These are phyloP conservation scores for Arabis hirsuta DNA, from an alignment of 345 rosid genomes.

Conservation along the genomic window DNA sequence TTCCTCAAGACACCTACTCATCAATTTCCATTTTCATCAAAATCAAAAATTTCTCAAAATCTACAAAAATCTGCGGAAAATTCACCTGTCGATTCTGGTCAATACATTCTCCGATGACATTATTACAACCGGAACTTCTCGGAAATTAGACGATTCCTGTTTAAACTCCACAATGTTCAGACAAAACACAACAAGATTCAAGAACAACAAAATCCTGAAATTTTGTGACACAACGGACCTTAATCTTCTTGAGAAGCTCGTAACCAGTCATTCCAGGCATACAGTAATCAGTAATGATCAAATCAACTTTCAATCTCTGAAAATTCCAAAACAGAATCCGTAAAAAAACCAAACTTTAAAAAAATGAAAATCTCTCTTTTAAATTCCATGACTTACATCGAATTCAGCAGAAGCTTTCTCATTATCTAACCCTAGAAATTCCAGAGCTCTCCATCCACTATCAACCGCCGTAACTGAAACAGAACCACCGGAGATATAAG, in stretches of 20 bases:
- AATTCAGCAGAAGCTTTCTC: slow-evolving; percentile 52
- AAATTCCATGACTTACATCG: slow-evolving; percentile 48
- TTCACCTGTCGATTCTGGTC: slow-evolving; percentile 79
- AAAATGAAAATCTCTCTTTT: not conserved
- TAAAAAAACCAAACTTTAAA: not conserved
- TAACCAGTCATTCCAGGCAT: slow-evolving; percentile 99
- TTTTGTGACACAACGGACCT: slow-evolving; percentile 56
- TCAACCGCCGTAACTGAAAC: slow-evolving; percentile 88
- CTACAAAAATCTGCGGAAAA: not conserved
- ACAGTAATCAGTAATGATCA: slow-evolving; percentile 93
- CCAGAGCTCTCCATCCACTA: slow-evolving; percentile 84
- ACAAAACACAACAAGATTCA: not conserved
- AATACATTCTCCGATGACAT: slow-evolving; percentile 94
- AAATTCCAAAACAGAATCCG: not conserved
- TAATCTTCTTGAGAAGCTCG: slow-evolving; percentile 90
- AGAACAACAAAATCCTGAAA: no score
- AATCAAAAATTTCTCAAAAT: not conserved
- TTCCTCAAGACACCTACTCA: slow-evolving; percentile 82
- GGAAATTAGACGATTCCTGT: slow-evolving; percentile 78
- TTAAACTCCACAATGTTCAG: slow-evolving; percentile 18
- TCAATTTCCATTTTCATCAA: not conserved
- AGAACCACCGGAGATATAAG: not conserved
- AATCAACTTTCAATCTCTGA: slow-evolving; percentile 83
- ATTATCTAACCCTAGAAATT: slow-evolving; percentile 78
- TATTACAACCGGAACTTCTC: slow-evolving; percentile 85